Evolutionary conservation across 257 asterid species (phyloP).

Genomic region (Solanum gandarillasii): DNA sequence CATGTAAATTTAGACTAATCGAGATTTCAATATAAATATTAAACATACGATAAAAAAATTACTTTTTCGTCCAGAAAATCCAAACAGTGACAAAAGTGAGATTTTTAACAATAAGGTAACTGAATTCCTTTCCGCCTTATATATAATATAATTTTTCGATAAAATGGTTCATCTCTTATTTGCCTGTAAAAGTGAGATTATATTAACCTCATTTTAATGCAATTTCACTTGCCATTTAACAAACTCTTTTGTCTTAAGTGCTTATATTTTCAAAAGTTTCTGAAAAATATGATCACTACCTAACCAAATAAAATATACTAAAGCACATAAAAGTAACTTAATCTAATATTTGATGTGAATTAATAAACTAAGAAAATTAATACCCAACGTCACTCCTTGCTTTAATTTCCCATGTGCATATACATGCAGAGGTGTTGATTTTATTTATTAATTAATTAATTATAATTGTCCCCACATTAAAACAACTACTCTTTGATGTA

Average conservation of each 20-base stretch:
- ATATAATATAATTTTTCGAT: background rate
- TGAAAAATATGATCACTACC: background rate
- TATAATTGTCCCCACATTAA: background rate
- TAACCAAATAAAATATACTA: background rate
- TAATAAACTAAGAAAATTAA: background rate
- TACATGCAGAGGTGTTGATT: constrained; percentile 5
- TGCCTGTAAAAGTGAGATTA: background rate
- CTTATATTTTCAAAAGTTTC: constrained; percentile 3
- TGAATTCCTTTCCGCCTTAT: background rate
- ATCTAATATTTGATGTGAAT: constrained; percentile 2
- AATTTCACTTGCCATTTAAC: constrained; percentile 15
- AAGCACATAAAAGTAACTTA: background rate
- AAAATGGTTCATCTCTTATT: background rate
- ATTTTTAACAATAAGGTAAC: background rate
- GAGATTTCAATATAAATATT: background rate
- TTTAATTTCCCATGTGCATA: constrained; percentile 10
- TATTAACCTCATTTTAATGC: background rate
- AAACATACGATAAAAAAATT: background rate
- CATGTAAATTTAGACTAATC: background rate
- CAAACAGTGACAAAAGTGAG: background rate
- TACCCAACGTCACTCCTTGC: background rate
- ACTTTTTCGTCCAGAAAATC: background rate
- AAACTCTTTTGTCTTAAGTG: constrained; percentile 15
- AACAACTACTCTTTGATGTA: background rate
- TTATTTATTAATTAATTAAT: background rate